Evolutionary conservation across 495 filamentous ascomycete genomes (phyloP).

Genomic region (Neurospora sp.): DNA sequence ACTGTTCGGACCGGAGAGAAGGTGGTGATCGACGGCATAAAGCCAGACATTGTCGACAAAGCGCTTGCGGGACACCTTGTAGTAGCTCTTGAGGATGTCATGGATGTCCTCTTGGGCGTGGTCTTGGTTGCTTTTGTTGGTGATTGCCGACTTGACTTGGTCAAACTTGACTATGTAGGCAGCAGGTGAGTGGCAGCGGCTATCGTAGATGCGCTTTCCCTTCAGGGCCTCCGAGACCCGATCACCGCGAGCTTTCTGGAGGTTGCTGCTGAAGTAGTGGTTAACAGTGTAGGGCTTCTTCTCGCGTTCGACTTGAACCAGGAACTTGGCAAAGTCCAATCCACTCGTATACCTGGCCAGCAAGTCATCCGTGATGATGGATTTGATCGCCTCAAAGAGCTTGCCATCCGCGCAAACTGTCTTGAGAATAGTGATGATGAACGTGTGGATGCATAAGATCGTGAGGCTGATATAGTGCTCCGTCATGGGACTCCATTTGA

Average conservation of each 20-base stretch:
- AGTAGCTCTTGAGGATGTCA: slow-evolving; percentile 50
- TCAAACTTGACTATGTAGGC: background rate
- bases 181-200: background rate
- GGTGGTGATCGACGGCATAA: slow-evolving; percentile 24
- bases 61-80: slow-evolving; percentile 44
- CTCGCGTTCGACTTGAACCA: slow-evolving; percentile 40
- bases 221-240: slow-evolving; percentile 16
- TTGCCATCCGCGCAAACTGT: slow-evolving; percentile 14
- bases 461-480: slow-evolving; percentile 36
- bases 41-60: slow-evolving; percentile 48
- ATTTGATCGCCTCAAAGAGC: slow-evolving; percentile 28
- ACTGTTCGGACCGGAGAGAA: slow-evolving; percentile 23
- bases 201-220: background rate
- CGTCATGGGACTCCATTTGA: slow-evolving; percentile 42
- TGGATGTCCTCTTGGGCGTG: slow-evolving; percentile 43
- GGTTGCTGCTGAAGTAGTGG: slow-evolving; percentile 41
- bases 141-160: slow-evolving; percentile 8
- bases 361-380: slow-evolving; percentile 30
- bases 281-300: slow-evolving; percentile 41
- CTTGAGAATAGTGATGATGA: slow-evolving; percentile 30
- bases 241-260: slow-evolving; percentile 29
- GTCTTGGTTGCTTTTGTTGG: slow-evolving; percentile 36
- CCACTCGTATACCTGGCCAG: slow-evolving; percentile 31
- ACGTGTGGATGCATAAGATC: slow-evolving; percentile 38
- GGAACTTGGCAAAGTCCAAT: slow-evolving; percentile 30